phyloP scores from a whole-genome alignment of 2,329 filamentous ascomycete species.

The Lachnellula hyalina region DNA sequence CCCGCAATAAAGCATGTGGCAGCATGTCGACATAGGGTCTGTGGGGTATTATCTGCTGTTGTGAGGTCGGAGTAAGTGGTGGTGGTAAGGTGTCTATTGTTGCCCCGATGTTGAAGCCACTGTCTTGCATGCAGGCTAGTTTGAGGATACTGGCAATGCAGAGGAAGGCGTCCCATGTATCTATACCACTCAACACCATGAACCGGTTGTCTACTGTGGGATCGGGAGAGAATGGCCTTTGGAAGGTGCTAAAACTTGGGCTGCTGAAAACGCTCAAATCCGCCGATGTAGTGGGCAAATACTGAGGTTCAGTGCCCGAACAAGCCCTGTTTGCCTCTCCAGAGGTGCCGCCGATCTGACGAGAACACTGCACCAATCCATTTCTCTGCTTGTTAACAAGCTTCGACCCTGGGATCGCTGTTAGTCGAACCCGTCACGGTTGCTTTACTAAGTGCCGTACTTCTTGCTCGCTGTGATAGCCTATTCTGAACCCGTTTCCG shows the following conservation, averaged over 20 bases:
- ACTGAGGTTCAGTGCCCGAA: background rate
- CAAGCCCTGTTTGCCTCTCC: constrained; percentile 1
- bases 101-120: constrained; percentile 17
- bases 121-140: constrained; percentile 11
- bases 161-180: constrained; percentile 11
- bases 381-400: constrained; percentile 7
- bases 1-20: constrained; percentile 16
- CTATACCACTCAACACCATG: constrained; percentile 14
- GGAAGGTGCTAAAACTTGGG: background rate
- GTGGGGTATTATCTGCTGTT: constrained; percentile 18
- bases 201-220: constrained; percentile 13
- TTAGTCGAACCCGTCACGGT: constrained; percentile 1
- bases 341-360: background rate
- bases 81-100: constrained; percentile 9
- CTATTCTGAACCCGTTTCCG: constrained; percentile 25
- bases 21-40: constrained; percentile 19
- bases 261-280: constrained; percentile 1
- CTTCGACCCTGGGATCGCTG: constrained; percentile 8
- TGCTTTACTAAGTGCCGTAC: constrained; percentile 7
- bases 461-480: constrained; percentile 25
- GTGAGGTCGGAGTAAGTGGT: constrained; percentile 14
- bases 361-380: background rate
- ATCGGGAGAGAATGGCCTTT: constrained; percentile 1
- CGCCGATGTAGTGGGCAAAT: constrained; percentile 3
- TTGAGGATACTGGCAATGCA: constrained; percentile 13